phyloP scores from a whole-genome alignment of 768 basidiomycete genomes.

The Leucosporidium scottii region DNA sequence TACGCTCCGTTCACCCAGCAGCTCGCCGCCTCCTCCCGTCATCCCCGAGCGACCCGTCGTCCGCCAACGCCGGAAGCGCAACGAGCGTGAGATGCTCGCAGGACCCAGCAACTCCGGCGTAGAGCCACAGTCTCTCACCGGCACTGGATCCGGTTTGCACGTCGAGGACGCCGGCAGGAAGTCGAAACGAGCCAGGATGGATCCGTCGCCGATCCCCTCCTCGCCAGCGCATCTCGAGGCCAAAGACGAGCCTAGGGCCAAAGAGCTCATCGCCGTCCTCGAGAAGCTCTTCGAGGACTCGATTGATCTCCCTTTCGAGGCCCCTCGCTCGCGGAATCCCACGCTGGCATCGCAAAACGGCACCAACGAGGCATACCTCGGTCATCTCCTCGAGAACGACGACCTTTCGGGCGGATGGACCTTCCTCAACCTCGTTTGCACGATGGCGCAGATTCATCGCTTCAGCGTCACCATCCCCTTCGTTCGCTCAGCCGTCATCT shows the following conservation, averaged over 20 bases:
- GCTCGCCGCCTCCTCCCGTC: neutral
- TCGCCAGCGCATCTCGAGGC: neutral
- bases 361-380: conserved; percentile 27
- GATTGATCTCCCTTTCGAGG: neutral
- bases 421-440: conserved; percentile 32
- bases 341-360: neutral
- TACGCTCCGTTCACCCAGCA: neutral
- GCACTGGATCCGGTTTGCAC: conserved; percentile 14
- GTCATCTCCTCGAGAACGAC: conserved; percentile 29
- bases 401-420: conserved; percentile 26
- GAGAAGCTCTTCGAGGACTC: conserved; percentile 27
- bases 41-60: neutral
- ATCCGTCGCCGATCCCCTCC: neutral
- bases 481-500: conserved; percentile 20
- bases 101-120: conserved; percentile 27
- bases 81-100: conserved; percentile 1
- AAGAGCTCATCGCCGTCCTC: conserved; percentile 16
- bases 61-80: neutral
- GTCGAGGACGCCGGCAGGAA: neutral
- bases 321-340: neutral
- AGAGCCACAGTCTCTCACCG: conserved; percentile 20
- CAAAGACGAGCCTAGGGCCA: neutral
- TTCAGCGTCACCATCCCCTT: conserved; percentile 27
- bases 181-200: neutral
- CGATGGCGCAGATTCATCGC: conserved; percentile 24